These are phyloP conservation scores for Sphenostylis stenocarpa DNA, from an alignment of 306 rosid species.

Conservation along the genomic window DNA sequence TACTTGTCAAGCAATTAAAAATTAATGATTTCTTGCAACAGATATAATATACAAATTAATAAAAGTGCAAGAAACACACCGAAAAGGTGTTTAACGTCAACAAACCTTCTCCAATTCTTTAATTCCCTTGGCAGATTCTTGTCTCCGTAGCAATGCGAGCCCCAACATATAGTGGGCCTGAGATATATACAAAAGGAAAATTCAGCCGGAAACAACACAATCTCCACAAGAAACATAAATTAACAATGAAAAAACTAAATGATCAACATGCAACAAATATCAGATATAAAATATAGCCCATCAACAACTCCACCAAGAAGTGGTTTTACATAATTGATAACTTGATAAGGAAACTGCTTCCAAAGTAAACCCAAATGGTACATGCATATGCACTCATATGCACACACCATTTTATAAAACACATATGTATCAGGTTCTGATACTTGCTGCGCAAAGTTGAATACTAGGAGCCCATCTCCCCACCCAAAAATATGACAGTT, in stretches of 20 bases:
- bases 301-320: background rate
- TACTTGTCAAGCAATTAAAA: background rate
- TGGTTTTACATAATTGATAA: background rate
- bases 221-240: conserved; percentile 10
- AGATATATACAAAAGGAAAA: conserved; percentile 25
- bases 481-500: background rate
- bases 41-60: background rate
- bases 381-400: background rate
- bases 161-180: conserved; percentile 96
- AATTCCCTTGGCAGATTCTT: conserved; percentile 68
- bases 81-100: conserved; percentile 19
- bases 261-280: conserved; percentile 26
- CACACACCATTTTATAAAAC: background rate
- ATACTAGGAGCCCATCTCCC: background rate
- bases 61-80: conserved; percentile 26
- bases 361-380: background rate
- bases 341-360: background rate
- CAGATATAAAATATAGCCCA: background rate
- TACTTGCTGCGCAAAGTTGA: background rate
- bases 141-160: conserved; percentile 64
- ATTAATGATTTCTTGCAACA: conserved; percentile 1
- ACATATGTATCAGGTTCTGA: background rate
- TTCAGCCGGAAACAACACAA: conserved; percentile 17
- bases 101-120: conserved; percentile 77
- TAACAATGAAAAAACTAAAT: background rate